These are phyloP conservation scores for Chalciporus pseudorubinellus DNA, from an alignment of 768 basidiomycete genomes.

Conservation along the genomic window DNA sequence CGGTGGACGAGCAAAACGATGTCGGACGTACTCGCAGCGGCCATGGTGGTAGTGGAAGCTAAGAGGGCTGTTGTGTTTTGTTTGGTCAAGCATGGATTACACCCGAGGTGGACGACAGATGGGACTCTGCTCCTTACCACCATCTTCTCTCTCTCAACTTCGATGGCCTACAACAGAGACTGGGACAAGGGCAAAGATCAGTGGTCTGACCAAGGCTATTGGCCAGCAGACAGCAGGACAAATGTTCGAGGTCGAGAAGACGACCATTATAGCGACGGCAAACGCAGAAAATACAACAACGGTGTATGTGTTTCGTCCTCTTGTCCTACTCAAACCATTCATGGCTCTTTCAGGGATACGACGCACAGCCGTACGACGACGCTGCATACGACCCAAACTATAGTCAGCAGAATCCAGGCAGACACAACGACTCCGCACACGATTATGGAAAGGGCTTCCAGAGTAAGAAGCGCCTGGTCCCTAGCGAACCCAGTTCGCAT, in stretches of 20 bases:
- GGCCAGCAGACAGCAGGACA: constrained; percentile 37
- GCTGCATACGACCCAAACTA: constrained; percentile 35
- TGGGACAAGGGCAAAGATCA: constrained; percentile 79
- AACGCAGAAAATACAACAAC: constrained; percentile 76
- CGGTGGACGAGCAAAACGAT: background rate
- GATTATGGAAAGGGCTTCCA: constrained; percentile 43
- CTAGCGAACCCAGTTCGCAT: constrained; percentile 86
- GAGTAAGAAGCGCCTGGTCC: constrained; percentile 72
- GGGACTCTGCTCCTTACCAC: constrained; percentile 24
- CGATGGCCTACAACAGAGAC: constrained; percentile 78
- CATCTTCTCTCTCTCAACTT: constrained; percentile 16
- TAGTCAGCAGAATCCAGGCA: constrained; percentile 27
- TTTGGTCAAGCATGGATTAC: constrained; percentile 23
- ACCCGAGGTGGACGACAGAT: background rate
- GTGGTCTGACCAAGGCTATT: constrained; percentile 48
- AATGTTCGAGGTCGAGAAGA: constrained; percentile 62
- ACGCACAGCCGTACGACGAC: constrained; percentile 51
- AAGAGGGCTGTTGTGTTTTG: constrained; percentile 29
- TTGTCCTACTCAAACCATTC: constrained; percentile 1
- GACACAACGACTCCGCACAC: constrained; percentile 36
- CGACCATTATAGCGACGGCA: constrained; percentile 65
- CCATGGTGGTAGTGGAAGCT: constrained; percentile 45
- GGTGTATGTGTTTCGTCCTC: constrained; percentile 48
- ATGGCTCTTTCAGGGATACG: constrained; percentile 46
- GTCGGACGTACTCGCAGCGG: constrained; percentile 56